Conservation (phyloP, 129 eudicot genomes). For the Lactuca saligna region DNA sequence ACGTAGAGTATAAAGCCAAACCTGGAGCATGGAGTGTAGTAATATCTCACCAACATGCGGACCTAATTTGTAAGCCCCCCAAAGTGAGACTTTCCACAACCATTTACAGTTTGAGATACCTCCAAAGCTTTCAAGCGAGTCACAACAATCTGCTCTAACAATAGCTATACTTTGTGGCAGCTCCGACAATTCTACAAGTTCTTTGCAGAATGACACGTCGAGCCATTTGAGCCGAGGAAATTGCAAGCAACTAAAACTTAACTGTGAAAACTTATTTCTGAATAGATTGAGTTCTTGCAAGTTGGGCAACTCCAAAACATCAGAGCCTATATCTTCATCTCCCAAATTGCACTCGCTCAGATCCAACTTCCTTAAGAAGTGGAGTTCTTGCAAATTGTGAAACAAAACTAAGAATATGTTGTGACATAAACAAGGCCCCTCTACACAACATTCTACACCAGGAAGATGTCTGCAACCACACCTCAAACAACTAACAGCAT, state of each 20-base stretch:
- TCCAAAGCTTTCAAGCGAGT: not conserved
- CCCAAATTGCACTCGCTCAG: not conserved
- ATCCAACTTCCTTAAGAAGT: not conserved
- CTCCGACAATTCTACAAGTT: not conserved
- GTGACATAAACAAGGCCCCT: too few relatives aligned
- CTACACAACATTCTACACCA: too few relatives aligned
- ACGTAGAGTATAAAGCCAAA: not conserved
- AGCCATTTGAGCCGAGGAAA: not conserved
- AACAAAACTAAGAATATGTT: too few relatives aligned
- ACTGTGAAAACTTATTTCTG: not conserved
- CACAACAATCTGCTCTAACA: not conserved
- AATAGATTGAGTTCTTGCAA: not conserved
- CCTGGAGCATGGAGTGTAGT: conserved; percentile 9
- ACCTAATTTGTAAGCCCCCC: conserved; percentile 11
- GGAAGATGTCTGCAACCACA: too few relatives aligned
- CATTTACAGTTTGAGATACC: conserved; percentile 21
- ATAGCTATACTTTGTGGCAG: not conserved
- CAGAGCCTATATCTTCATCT: not conserved
- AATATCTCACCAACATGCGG: not conserved
- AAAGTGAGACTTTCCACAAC: conserved; percentile 26
- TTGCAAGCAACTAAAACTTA: not conserved
- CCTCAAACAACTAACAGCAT: too few relatives aligned
- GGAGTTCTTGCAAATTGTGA: not conserved
- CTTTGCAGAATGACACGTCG: not conserved
- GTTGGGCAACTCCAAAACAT: not conserved